Evolutionary conservation across 768 basidiomycete species (phyloP), one percentile per base, ranked within the genome.

Genomic region (Fistulinella prunicolor): DNA sequence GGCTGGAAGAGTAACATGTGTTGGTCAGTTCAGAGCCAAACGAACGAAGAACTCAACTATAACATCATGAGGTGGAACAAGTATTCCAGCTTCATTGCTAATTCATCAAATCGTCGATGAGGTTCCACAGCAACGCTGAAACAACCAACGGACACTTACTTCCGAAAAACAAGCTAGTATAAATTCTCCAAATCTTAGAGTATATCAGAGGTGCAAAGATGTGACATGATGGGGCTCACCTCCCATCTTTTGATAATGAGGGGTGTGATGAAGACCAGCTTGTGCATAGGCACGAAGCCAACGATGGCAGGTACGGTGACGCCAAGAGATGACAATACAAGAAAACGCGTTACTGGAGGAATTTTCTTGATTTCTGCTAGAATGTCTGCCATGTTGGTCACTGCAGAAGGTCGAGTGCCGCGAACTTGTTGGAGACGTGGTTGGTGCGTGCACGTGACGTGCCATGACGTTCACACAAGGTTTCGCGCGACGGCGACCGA

Each of bases 271-370:
- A 84, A 93, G 0, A 87, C 13, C 48, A 88, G 37, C 24, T 63
- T 70, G 65, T 85, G 81, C 2, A 69, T 62, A 7, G 76, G 67
- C 20, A 89, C 57, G 3, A 88, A 47, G 12, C 77, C 69, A 55
- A 83, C 63, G 51, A 86, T 61, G 22, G 77, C 70, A 0, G 87
- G 77, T 1, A 83, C 19, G 0, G 89, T 80, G 32, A 89, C 70
- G 0, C 68, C 80, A 3, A 88, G 59, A 2, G 81, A 78, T 2
- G 87, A 85, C 19, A 68, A 71, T 48, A 79, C 74, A 6, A 89
- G 63, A 46, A 83, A 81, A 26, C 91, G 81, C 6, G 91, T 92
- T 30, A 94, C 84, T 28, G 86, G 85, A 0, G 91, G 90, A 1
- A 93, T 88, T 70, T 89, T 91, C 57, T 74, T 79, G 44, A 92